phyloP scores from a whole-genome alignment of 768 basidiomycete species.

The Panellus pusillus region DNA sequence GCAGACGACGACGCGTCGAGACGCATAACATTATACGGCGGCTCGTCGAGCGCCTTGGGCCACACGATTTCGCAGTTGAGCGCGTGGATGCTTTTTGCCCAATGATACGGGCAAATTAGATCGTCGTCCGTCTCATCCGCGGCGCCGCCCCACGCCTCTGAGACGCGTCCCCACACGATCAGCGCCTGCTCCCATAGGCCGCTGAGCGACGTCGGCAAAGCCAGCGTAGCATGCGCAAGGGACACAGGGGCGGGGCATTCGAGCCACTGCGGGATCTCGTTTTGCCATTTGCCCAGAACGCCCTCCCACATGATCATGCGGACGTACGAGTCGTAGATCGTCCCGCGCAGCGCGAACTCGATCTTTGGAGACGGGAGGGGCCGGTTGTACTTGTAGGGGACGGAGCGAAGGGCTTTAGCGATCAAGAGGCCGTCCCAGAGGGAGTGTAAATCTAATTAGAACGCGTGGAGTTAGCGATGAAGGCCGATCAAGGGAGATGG shows the following conservation, averaged over 20 bases:
- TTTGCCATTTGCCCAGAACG: slow-evolving; percentile 63
- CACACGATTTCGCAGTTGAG: slow-evolving; percentile 85
- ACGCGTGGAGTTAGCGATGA: background rate
- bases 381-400: slow-evolving; percentile 71
- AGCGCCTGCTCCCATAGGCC: slow-evolving; percentile 33
- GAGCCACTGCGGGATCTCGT: slow-evolving; percentile 65
- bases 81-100: slow-evolving; percentile 70
- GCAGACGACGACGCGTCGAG: slow-evolving; percentile 7
- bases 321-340: slow-evolving; percentile 86
- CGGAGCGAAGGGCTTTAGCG: slow-evolving; percentile 74
- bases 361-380: slow-evolving; percentile 70
- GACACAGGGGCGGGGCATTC: slow-evolving; percentile 49
- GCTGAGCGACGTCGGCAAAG: slow-evolving; percentile 3
- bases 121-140: slow-evolving; percentile 48
- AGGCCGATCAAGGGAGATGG: background rate
- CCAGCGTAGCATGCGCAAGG: slow-evolving; percentile 7
- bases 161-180: slow-evolving; percentile 24
- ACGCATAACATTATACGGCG: slow-evolving; percentile 35
- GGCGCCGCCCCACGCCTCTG: background rate
- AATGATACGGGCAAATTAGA: slow-evolving; percentile 72
- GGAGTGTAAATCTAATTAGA: slow-evolving; percentile 69
- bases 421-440: slow-evolving; percentile 86
- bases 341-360: slow-evolving; percentile 66
- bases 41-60: slow-evolving; percentile 67
- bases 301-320: slow-evolving; percentile 89